Conservation (phyloP, 805 yeast species). For the Candida khao-thaluensis region DNA sequence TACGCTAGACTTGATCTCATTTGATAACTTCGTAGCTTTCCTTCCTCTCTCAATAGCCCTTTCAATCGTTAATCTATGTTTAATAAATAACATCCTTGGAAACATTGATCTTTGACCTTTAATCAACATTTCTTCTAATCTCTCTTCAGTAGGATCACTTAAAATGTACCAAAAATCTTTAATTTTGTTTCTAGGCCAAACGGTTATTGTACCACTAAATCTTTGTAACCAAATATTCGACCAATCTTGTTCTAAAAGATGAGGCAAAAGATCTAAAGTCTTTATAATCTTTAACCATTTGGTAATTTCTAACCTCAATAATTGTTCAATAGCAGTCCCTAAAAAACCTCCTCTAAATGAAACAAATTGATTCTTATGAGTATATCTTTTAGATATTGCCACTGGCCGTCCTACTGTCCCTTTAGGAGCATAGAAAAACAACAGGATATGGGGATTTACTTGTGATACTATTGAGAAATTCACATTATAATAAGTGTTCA, state of each 20-base stretch:
- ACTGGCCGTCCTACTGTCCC: slow-evolving; percentile 84
- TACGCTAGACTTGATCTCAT: background rate
- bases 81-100: slow-evolving; percentile 65
- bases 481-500: slow-evolving; percentile 73
- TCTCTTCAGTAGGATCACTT: slow-evolving; percentile 64
- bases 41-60: slow-evolving; percentile 57
- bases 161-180: slow-evolving; percentile 62
- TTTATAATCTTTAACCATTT: slow-evolving; percentile 73
- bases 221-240: slow-evolving; percentile 71
- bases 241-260: slow-evolving; percentile 75
- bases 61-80: slow-evolving; percentile 65
- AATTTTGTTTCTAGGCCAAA: slow-evolving; percentile 67
- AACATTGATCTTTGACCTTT: slow-evolving; percentile 66
- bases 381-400: slow-evolving; percentile 47
- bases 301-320: slow-evolving; percentile 68
- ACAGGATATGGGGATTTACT: slow-evolving; percentile 77
- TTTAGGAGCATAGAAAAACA: slow-evolving; percentile 74
- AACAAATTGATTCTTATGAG: slow-evolving; percentile 32
- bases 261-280: slow-evolving; percentile 65
- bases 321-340: slow-evolving; percentile 68
- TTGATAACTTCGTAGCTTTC: slow-evolving; percentile 20
- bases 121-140: slow-evolving; percentile 52
- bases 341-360: slow-evolving; percentile 73
- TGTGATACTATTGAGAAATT: slow-evolving; percentile 77
- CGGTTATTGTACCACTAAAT: slow-evolving; percentile 72